Percentiles rank a stretch among this genome's conserved stretches.
These are phyloP conservation scores for Backusella westeae DNA, from an alignment of 192 early-diverging fungal genomes.

Conservation along the genomic window DNA sequence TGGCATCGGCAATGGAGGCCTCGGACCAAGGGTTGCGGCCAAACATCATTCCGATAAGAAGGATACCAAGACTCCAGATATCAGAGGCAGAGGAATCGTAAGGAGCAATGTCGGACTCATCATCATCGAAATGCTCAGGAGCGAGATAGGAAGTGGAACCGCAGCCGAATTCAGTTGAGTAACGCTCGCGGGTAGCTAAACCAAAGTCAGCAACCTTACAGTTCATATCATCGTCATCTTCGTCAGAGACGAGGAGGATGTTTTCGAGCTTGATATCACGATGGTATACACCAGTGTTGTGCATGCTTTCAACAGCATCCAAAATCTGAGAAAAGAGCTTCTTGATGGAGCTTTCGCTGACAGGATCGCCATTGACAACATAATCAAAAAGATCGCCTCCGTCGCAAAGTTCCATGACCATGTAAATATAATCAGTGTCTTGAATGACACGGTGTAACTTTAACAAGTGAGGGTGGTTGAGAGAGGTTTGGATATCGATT, in stretches of 20 bases:
- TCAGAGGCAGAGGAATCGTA: slow-evolving; percentile 66
- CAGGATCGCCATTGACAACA: slow-evolving; percentile 60
- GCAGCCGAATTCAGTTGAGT: slow-evolving; percentile 82
- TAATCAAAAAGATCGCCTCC: slow-evolving; percentile 96
- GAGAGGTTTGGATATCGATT: slow-evolving; percentile 56
- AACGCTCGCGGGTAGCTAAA: slow-evolving; percentile 75
- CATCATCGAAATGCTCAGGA: slow-evolving; percentile 61
- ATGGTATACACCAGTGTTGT: slow-evolving; percentile 80
- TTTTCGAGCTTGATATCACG: slow-evolving; percentile 96
- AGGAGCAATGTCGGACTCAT: slow-evolving; percentile 23
- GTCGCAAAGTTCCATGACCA: slow-evolving; percentile 94
- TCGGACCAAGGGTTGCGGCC: slow-evolving; percentile 82
- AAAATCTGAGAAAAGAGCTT: slow-evolving; percentile 76
- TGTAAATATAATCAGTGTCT: slow-evolving; percentile 82
- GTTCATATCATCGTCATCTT: slow-evolving; percentile 11
- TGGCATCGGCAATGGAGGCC: slow-evolving; percentile 44
- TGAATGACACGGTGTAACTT: slow-evolving; percentile 88
- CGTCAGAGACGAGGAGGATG: slow-evolving; percentile 52
- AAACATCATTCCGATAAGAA: slow-evolving; percentile 73
- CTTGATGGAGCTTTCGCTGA: slow-evolving; percentile 49
- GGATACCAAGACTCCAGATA: slow-evolving; percentile 77
- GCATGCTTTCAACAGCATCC: slow-evolving; percentile 79
- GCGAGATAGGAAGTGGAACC: slow-evolving; percentile 90
- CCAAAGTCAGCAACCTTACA: slow-evolving; percentile 92
- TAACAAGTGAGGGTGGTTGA: slow-evolving; percentile 82